Base-by-base conservation (phyloP, 768 basidiomycete species). In the Clitopilus hobsonii region DNA sequence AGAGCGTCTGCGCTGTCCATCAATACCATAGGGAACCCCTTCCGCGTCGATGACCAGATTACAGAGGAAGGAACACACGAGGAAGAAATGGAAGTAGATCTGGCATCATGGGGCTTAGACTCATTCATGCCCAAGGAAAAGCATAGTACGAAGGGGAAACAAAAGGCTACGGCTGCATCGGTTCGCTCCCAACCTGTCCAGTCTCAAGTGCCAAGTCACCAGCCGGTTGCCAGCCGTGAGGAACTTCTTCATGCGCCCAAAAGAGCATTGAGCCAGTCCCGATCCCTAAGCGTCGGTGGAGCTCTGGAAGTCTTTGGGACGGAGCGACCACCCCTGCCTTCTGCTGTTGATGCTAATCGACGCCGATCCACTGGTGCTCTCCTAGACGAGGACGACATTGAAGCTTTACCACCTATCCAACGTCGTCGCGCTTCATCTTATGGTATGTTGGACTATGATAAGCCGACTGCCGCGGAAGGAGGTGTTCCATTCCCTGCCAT, bases 51-150 rank as follows among this genome's bases (percentile, higher is more conserved):
- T 56, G 82, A 82, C 26, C 74, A 77, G 1, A 80, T 80, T 16
- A 80, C 79, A 6, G 76, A 81, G 4, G 77, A 77, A 23, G 77
- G 75, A 38, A 77, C 76, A 41, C 70, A 69, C 16, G 81, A 76
- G 38, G 77, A 79, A 27, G 81, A 78, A 23, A 54, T 87, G 27
- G 91, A 92, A 63, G 87, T 91, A 24, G 90, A 91, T 69, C 74
- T 93, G 55, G 77, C 86, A 2, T 91, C 89, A 16, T 94, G 89
- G 91, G 91, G 91, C 2, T 75, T 94, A 23, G 87, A 91, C 56
- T 79, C 83, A 5, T 84, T 91, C 69, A 83, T 90, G 57, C 78
- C 83, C 1, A 87, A 88, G 60, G 83, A 87, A 60, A 88, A 85
- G 70, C 66, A 67, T 25, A 71, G 67, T 54, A 76, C 59, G 16